Evolutionary conservation across 2,329 filamentous ascomycete genomes (phyloP).

Genomic region (Capronia americana): DNA sequence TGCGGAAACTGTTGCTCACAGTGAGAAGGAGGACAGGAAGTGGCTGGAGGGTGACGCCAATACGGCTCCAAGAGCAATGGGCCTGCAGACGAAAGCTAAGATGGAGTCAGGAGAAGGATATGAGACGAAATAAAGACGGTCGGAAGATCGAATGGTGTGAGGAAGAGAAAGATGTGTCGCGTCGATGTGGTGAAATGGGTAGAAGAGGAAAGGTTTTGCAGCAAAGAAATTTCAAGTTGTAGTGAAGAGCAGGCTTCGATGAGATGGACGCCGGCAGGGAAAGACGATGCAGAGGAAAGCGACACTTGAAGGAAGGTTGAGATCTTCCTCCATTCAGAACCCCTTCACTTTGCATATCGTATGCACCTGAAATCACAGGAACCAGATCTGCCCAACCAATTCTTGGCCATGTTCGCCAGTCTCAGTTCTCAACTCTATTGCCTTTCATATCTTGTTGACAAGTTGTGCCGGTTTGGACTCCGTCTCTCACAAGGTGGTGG

Average conservation of each 20-base stretch:
- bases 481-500: not conserved
- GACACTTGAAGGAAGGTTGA: not conserved
- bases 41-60: not conserved
- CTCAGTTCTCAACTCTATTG: not conserved
- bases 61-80: not conserved
- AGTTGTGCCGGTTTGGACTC: not conserved
- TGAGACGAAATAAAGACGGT: not conserved
- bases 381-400: not conserved
- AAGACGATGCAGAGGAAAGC: not conserved
- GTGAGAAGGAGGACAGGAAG: not conserved
- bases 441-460: not conserved
- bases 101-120: not conserved
- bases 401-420: not conserved
- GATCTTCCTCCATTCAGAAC: not conserved
- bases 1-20: slow-evolving; percentile 6
- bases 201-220: not conserved
- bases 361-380: not conserved
- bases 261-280: not conserved
- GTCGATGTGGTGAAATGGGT: not conserved
- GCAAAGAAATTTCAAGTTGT: not conserved
- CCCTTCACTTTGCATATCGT: not conserved
- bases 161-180: not conserved
- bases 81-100: not conserved
- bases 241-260: not conserved
- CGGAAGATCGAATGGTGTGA: not conserved